These are phyloP conservation scores for Acorus gramineus DNA, from an alignment of 106 monocot species.

Conservation along the genomic window DNA sequence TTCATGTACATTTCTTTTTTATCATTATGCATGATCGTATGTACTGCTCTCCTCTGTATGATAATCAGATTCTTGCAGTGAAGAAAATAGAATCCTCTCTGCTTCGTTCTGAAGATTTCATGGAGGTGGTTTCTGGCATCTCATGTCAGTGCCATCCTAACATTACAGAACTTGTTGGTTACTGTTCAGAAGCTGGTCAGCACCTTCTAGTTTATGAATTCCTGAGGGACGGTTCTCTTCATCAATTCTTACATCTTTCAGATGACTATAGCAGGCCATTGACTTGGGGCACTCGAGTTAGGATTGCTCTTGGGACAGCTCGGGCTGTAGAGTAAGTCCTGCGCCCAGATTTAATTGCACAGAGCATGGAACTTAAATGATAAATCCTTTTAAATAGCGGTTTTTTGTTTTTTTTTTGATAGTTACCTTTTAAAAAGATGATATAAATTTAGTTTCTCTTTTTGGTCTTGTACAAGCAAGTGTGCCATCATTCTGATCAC, in stretches of 20 bases:
- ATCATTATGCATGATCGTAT: not conserved
- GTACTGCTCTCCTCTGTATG: not conserved
- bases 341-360: not conserved
- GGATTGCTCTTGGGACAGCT: slow-evolving; percentile 88
- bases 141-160: slow-evolving; percentile 64
- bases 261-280: slow-evolving; percentile 90
- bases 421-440: too few species aligned
- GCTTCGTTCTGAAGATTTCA: slow-evolving; percentile 31
- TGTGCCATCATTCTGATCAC: too few species aligned
- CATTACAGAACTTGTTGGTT: slow-evolving; percentile 76
- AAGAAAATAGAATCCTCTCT: slow-evolving; percentile 62
- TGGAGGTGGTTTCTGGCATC: slow-evolving; percentile 47
- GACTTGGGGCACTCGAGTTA: slow-evolving; percentile 86
- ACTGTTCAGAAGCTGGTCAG: slow-evolving; percentile 60
- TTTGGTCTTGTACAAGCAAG: too few species aligned
- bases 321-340: slow-evolving; percentile 80
- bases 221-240: slow-evolving; percentile 69
- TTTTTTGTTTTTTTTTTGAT: too few species aligned
- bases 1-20: too few species aligned
- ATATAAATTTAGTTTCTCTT: too few species aligned
- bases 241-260: slow-evolving; percentile 80
- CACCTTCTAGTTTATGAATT: slow-evolving; percentile 68
- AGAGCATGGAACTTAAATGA: too few species aligned
- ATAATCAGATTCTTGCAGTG: slow-evolving; percentile 60
- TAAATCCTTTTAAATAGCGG: too few species aligned